Evolutionary conservation across 306 rosid genomes (phyloP).

Genomic region (Cicer judaicum): DNA sequence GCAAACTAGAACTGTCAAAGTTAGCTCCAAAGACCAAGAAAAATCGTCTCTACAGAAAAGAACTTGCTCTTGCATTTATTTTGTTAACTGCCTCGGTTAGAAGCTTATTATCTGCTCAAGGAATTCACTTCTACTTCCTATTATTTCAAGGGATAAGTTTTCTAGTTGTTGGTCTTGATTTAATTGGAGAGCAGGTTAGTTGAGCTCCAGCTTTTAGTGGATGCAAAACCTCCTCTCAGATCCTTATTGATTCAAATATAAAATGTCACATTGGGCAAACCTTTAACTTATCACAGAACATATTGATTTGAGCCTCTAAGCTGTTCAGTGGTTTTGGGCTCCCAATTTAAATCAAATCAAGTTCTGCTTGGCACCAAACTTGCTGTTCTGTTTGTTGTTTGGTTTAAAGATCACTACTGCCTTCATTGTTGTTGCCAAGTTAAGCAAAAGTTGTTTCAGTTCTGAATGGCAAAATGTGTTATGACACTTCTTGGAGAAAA

Average conservation of each 20-base stretch:
- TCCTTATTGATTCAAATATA: slow-evolving; percentile 39
- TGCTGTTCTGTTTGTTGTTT: slow-evolving; percentile 47
- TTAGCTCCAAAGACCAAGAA: slow-evolving; percentile 65
- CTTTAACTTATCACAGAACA: slow-evolving; percentile 32
- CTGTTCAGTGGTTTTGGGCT: slow-evolving; percentile 48
- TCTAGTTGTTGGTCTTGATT: slow-evolving; percentile 92
- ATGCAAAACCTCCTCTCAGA: slow-evolving; percentile 46
- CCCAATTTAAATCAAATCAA: slow-evolving; percentile 50
- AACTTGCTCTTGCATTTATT: slow-evolving; percentile 87
- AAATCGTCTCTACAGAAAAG: slow-evolving; percentile 91
- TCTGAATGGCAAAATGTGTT: slow-evolving; percentile 33
- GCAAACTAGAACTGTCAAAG: slow-evolving; percentile 71
- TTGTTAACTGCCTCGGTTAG: slow-evolving; percentile 85
- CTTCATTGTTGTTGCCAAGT: slow-evolving; percentile 55
- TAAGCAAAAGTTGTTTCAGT: slow-evolving; percentile 37
- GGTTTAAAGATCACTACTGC: slow-evolving; percentile 47
- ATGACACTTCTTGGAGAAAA: slow-evolving; percentile 22
- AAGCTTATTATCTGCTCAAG: slow-evolving; percentile 96
- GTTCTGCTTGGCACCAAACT: slow-evolving; percentile 50
- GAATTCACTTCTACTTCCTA: slow-evolving; percentile 96
- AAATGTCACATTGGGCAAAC: slow-evolving; percentile 44
- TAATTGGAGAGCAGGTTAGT: slow-evolving; percentile 96
- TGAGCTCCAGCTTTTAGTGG: slow-evolving; percentile 46
- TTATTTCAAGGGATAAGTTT: slow-evolving; percentile 95
- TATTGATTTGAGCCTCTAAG: slow-evolving; percentile 41